Percentiles rank a stretch among this genome's conserved stretches.
These are phyloP conservation scores for Dentipellis sp. DNA, from an alignment of 768 basidiomycete genomes.

Conservation along the genomic window DNA sequence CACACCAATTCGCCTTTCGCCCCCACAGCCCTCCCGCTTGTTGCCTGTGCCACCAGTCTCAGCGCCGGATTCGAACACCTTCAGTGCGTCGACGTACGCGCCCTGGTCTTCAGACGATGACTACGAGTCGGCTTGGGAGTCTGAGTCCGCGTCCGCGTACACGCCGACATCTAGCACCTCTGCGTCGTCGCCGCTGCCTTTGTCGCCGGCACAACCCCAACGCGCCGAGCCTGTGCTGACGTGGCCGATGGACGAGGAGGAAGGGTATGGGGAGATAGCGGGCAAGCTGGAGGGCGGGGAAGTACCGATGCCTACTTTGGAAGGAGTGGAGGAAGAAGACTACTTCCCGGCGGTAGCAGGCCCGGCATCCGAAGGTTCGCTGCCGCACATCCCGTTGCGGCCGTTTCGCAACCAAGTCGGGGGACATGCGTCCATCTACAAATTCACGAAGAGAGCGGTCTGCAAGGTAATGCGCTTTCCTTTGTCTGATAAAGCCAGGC, in stretches of 20 bases:
- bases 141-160: constrained; percentile 42
- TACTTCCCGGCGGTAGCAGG: constrained; percentile 23
- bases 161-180: constrained; percentile 58
- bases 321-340: constrained; percentile 17
- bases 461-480: constrained; percentile 72
- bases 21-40: background rate
- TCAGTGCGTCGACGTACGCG: constrained; percentile 25
- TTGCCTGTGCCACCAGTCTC: constrained; percentile 11
- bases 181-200: constrained; percentile 25
- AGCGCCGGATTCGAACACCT: constrained; percentile 11
- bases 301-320: background rate
- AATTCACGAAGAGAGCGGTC: constrained; percentile 94
- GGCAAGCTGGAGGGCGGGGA: background rate
- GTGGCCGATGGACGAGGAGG: constrained; percentile 24
- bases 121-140: constrained; percentile 65
- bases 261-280: constrained; percentile 5
- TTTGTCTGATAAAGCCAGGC: constrained; percentile 6
- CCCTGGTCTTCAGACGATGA: constrained; percentile 75
- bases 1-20: constrained; percentile 27
- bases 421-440: constrained; percentile 94
- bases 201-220: constrained; percentile 24
- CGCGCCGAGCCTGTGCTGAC: constrained; percentile 22
- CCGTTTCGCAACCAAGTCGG: constrained; percentile 98
- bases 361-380: constrained; percentile 34
- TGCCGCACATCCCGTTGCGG: constrained; percentile 85